phyloP scores from a whole-genome alignment of 306 rosid genomes.

The Sicyos edulis region DNA sequence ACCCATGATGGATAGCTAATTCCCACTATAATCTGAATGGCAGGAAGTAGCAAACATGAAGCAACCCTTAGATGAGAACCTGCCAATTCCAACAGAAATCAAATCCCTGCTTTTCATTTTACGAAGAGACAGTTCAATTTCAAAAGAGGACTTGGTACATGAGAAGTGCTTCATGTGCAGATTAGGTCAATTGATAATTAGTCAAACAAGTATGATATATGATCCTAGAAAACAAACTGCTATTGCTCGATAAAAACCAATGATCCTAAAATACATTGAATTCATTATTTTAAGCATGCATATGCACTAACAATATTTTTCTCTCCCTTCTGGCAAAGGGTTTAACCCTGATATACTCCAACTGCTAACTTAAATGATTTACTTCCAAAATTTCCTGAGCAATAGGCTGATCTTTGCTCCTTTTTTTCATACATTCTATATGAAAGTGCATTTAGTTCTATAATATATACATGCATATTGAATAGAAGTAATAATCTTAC shows the following conservation, averaged over 20 bases:
- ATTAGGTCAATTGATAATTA: neutral
- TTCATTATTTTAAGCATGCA: neutral
- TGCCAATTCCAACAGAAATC: conserved; percentile 35
- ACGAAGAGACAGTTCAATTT: neutral
- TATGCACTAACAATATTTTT: too few species aligned
- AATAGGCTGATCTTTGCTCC: too few species aligned
- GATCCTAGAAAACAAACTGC: neutral
- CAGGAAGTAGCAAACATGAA: conserved; percentile 84
- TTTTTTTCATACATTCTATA: neutral
- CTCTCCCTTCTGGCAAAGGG: too few species aligned
- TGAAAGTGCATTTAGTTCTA: neutral
- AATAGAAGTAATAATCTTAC: conserved; percentile 6
- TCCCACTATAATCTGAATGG: conserved; percentile 81
- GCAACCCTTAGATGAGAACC: conserved; percentile 93
- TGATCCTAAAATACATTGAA: neutral
- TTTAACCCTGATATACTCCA: too few species aligned
- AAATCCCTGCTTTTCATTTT: neutral
- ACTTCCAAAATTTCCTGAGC: too few species aligned
- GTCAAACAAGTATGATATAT: neutral
- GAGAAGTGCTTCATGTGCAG: conserved; percentile 4
- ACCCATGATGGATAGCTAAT: conserved; percentile 92
- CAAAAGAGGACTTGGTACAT: neutral
- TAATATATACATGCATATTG: conserved; percentile 14
- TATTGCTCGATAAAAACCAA: neutral
- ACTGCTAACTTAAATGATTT: too few species aligned